A percentile compares a stretch with the other conserved stretches of the same genome.
These are phyloP conservation scores for Hamamelis virginiana DNA, from an alignment of 164 flowering plant species.

Conservation along the genomic window DNA sequence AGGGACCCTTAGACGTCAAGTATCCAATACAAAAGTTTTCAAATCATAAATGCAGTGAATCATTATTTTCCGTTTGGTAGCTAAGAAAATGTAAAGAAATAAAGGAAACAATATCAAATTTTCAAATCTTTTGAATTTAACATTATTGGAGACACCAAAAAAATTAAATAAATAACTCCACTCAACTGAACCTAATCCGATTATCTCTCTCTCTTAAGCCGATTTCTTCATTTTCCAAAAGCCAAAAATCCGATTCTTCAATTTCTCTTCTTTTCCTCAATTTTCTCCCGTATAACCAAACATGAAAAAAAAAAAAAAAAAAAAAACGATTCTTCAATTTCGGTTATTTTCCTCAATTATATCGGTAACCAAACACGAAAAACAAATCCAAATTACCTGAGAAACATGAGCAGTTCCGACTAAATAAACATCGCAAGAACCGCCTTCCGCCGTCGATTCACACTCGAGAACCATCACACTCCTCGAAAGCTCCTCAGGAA, in stretches of 20 bases:
- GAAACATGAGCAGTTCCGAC: conserved; percentile 97
- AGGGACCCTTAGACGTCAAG: too few relatives aligned
- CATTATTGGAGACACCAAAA: too few relatives aligned
- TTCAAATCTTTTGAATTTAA: too few relatives aligned
- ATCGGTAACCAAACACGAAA: conserved; percentile 1
- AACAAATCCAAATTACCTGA: conserved; percentile 34
- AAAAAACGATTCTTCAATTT: not conserved
- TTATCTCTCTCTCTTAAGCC: too few relatives aligned
- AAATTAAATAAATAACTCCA: too few relatives aligned
- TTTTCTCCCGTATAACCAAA: conserved; percentile 1
- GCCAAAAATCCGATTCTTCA: not conserved
- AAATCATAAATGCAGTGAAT: too few relatives aligned
- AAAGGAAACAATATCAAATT: too few relatives aligned
- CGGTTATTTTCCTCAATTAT: not conserved
- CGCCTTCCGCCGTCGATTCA: conserved; percentile 64
- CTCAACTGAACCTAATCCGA: too few relatives aligned
- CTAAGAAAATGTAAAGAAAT: too few relatives aligned
- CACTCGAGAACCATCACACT: conserved; percentile 57
- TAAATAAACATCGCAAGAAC: conserved; percentile 67
- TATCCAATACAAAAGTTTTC: too few relatives aligned
- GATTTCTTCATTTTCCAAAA: not conserved
- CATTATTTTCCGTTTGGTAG: too few relatives aligned
- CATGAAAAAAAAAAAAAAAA: not conserved
- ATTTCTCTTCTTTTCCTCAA: not conserved
- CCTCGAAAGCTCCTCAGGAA: conserved; percentile 63